Conservation (phyloP, 202 grass and related monocot genomes). For the Musa balbisiana region DNA sequence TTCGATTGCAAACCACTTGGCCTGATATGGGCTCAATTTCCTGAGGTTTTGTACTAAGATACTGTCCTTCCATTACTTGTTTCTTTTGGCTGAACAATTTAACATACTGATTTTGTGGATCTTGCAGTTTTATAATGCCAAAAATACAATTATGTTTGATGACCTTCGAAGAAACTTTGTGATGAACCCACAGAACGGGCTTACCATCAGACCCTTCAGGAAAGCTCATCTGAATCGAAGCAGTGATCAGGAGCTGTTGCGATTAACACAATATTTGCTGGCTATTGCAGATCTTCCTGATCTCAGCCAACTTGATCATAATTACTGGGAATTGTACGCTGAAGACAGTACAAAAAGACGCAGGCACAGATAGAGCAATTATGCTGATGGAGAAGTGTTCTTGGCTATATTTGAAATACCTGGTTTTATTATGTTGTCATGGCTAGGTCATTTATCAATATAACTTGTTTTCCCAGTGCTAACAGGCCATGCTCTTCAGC, state of each 20-base stretch:
- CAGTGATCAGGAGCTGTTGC: slow-evolving; percentile 58
- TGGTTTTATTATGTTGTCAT: background rate
- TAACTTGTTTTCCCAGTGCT: background rate
- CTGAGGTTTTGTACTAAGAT: slow-evolving; percentile 41
- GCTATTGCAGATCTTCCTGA: slow-evolving; percentile 74
- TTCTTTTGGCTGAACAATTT: background rate
- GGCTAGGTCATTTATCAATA: background rate
- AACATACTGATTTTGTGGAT: background rate
- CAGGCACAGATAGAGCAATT: slow-evolving; percentile 32
- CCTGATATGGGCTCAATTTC: slow-evolving; percentile 79
- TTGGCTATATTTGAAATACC: background rate
- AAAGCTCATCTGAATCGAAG: slow-evolving; percentile 58
- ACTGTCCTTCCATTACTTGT: slow-evolving; percentile 2
- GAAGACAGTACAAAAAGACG: slow-evolving; percentile 63
- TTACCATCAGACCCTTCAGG: slow-evolving; percentile 72
- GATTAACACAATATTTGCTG: slow-evolving; percentile 80
- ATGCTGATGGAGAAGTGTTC: background rate
- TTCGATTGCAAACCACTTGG: slow-evolving; percentile 96
- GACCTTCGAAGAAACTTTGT: slow-evolving; percentile 86
- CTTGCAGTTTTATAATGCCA: slow-evolving; percentile 74
- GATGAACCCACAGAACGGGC: slow-evolving; percentile 97
- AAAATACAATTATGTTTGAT: slow-evolving; percentile 97
- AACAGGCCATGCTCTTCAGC: background rate
- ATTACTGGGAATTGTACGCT: slow-evolving; percentile 59
- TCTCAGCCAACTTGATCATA: slow-evolving; percentile 68